Evolutionary conservation across 2,329 filamentous ascomycete genomes (phyloP).

Genomic region (Aspergillus brasiliensis): DNA sequence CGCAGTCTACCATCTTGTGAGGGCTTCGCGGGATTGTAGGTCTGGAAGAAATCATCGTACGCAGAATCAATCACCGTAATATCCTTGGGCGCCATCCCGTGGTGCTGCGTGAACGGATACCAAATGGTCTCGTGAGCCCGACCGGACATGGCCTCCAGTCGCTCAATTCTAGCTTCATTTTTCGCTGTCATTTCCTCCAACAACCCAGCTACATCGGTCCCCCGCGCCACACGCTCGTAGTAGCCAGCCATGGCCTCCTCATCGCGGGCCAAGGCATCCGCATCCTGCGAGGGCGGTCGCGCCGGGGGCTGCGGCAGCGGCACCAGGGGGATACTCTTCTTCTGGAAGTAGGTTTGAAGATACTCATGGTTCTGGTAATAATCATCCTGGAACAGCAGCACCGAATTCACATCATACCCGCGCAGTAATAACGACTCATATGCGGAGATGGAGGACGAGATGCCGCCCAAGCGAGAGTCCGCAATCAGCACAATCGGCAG

Average conservation of each 20-base stretch:
- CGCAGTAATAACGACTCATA: constrained; percentile 77
- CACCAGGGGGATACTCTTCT: constrained; percentile 60
- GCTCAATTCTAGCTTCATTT: constrained; percentile 59
- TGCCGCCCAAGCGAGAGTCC: constrained; percentile 75
- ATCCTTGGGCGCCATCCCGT: constrained; percentile 59
- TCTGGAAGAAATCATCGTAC: constrained; percentile 76
- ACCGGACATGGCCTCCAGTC: constrained; percentile 62
- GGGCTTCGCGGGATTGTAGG: constrained; percentile 38
- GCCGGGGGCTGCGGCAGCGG: constrained; percentile 62
- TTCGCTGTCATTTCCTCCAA: constrained; percentile 55
- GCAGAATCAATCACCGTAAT: constrained; percentile 81
- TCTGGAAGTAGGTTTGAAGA: constrained; percentile 66
- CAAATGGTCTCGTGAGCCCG: constrained; percentile 69
- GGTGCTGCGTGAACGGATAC: constrained; percentile 87
- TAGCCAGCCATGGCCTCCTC: constrained; percentile 62
- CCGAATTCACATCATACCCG: constrained; percentile 72
- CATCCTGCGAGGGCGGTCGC: constrained; percentile 31
- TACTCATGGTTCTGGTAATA: constrained; percentile 70
- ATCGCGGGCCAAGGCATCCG: constrained; percentile 51
- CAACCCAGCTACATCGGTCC: constrained; percentile 47
- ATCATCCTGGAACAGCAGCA: constrained; percentile 69
- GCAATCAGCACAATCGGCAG: constrained; percentile 73
- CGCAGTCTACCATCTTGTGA: constrained; percentile 48
- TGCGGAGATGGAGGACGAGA: constrained; percentile 76
- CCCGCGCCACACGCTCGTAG: constrained; percentile 55